These are phyloP conservation scores for Sclerotinia spermophila DNA, from an alignment of 2,329 filamentous ascomycete species.

Conservation along the genomic window DNA sequence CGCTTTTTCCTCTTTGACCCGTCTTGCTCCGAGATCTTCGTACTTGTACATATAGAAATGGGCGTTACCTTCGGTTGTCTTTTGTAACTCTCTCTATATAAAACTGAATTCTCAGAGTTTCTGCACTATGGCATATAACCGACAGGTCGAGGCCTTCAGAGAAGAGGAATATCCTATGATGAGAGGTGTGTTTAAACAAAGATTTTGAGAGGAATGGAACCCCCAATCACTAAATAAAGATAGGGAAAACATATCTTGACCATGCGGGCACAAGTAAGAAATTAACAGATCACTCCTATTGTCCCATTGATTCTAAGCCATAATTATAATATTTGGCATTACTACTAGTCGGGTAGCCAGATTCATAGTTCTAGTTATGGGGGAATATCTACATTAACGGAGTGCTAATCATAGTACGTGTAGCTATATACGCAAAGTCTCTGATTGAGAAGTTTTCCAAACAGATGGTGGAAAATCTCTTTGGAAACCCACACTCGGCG, in stretches of 20 bases:
- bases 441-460: conserved; percentile 73
- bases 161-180: conserved; percentile 64
- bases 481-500: conserved; percentile 87
- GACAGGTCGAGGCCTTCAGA: conserved; percentile 54
- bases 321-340: background rate
- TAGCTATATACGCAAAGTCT: conserved; percentile 67
- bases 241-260: conserved; percentile 78
- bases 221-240: conserved; percentile 10
- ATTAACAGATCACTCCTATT: background rate
- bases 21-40: conserved; percentile 1
- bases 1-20: conserved; percentile 9
- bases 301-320: background rate
- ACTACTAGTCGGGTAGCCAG: background rate
- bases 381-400: background rate
- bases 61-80: background rate
- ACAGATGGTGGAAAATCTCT: conserved; percentile 74
- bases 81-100: background rate
- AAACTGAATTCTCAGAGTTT: background rate
- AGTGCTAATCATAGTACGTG: background rate
- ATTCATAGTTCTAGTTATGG: background rate
- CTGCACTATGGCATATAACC: conserved; percentile 47
- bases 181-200: conserved; percentile 45
- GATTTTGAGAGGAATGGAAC: conserved; percentile 14
- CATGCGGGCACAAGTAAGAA: conserved; percentile 71
- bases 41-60: conserved; percentile 10